A percentile compares a stretch with the other conserved stretches of the same genome.
Conservation (phyloP, 148 eudicot species). For the Rhododendron mucronatum region DNA sequence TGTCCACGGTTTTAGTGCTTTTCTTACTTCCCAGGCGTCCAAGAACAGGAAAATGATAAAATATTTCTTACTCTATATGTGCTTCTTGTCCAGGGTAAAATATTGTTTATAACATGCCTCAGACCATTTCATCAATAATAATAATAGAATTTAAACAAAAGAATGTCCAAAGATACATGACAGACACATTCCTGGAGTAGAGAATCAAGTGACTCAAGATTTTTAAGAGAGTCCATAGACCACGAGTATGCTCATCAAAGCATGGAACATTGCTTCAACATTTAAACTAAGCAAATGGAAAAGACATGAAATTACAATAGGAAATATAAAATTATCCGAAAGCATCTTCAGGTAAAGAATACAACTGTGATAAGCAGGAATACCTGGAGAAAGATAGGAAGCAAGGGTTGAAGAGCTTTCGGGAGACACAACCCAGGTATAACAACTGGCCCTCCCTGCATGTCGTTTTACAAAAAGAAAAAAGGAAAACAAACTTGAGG, state of each 20-base stretch:
- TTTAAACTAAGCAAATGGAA: neutral
- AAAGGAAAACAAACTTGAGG: neutral
- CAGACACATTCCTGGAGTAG: neutral
- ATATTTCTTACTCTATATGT: neutral
- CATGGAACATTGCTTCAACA: neutral
- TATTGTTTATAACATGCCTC: neutral
- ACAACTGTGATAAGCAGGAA: neutral
- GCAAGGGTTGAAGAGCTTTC: conserved; percentile 91
- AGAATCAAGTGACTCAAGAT: neutral
- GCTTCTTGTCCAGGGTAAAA: neutral
- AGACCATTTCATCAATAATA: neutral
- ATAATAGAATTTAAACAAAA: neutral
- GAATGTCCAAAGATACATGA: neutral
- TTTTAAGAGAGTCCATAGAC: neutral
- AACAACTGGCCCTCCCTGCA: conserved; percentile 82
- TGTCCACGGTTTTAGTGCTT: neutral
- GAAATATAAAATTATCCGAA: conserved; percentile 4
- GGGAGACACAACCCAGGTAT: conserved; percentile 96
- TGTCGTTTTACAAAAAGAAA: neutral
- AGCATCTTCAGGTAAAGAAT: neutral
- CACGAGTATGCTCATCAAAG: neutral
- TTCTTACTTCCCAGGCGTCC: neutral
- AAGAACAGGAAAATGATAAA: neutral
- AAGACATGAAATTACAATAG: neutral
- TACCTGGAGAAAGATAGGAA: conserved; percentile 97